These are phyloP conservation scores for Centrapalus pauciflorus DNA, from an alignment of 129 eudicot species.

Conservation along the genomic window DNA sequence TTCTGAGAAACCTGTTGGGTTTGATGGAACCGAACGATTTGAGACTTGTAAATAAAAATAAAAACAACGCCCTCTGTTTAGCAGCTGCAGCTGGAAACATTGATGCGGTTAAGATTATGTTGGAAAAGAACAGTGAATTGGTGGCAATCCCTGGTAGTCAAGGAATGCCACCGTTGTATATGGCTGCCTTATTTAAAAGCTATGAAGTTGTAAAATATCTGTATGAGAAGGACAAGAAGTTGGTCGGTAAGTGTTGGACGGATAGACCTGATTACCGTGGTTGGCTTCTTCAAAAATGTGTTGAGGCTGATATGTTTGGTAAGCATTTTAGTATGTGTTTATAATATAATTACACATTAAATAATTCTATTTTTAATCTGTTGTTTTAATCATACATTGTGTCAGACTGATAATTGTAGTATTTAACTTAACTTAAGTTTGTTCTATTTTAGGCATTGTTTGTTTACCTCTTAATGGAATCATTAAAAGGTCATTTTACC, in stretches of 20 bases:
- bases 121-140: conserved; percentile 1
- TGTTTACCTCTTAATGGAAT: too few relatives aligned
- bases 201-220: conserved; percentile 30
- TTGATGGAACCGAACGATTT: conserved; percentile 20
- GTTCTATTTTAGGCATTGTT: too few relatives aligned
- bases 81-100: conserved; percentile 30
- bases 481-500: too few relatives aligned
- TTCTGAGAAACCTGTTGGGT: conserved; percentile 24
- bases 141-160: conserved; percentile 13
- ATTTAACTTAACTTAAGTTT: too few relatives aligned
- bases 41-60: conserved; percentile 16
- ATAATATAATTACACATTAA: neutral
- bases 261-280: conserved; percentile 4
- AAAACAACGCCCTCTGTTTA: conserved; percentile 25
- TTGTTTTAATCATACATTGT: neutral
- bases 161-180: conserved; percentile 18
- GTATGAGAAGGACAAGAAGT: neutral
- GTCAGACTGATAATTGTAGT: too few relatives aligned
- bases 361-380: neutral
- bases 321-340: neutral
- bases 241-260: conserved; percentile 13
- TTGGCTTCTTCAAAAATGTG: conserved; percentile 21
- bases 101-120: conserved; percentile 11
- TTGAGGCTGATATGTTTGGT: conserved; percentile 38
- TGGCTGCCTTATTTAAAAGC: conserved; percentile 34